A percentile compares a stretch with the other conserved stretches of the same genome.
phyloP scores from a whole-genome alignment of 2,329 filamentous ascomycete species.

The Exserohilum rostratum region DNA sequence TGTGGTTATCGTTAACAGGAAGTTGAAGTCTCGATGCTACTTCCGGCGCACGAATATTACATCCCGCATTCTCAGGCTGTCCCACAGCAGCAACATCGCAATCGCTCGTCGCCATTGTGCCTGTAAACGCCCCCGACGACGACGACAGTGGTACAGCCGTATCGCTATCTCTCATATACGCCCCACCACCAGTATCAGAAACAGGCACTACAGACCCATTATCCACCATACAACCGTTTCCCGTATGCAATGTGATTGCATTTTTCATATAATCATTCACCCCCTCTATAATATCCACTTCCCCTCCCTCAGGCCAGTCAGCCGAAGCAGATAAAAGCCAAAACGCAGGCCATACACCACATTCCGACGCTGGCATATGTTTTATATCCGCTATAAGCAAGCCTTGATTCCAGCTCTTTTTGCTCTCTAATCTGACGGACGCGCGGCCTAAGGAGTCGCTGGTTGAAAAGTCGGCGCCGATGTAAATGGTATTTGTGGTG shows the following conservation, averaged over 20 bases:
- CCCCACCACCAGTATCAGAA: too few relatives aligned
- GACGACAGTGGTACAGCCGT: too few relatives aligned
- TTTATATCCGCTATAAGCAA: conserved; percentile 42
- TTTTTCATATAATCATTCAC: conserved; percentile 40
- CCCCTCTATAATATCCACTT: conserved; percentile 48
- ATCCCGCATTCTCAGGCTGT: conserved; percentile 44
- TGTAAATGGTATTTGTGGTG: conserved; percentile 29
- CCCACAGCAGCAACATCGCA: conserved; percentile 50
- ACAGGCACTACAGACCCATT: conserved; percentile 16
- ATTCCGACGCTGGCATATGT: conserved; percentile 44
- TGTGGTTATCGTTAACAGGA: too few relatives aligned
- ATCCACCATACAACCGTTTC: conserved; percentile 29
- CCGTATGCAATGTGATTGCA: conserved; percentile 43
- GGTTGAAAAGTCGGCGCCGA: conserved; percentile 53
- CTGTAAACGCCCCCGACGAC: too few relatives aligned
- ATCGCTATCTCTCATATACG: too few relatives aligned
- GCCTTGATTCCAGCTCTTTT: conserved; percentile 37
- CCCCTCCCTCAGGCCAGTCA: conserved; percentile 41
- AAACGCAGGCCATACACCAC: conserved; percentile 44
- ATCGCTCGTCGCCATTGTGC: conserved; percentile 53
- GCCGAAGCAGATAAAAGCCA: conserved; percentile 40
- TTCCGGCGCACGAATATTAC: conserved; percentile 23
- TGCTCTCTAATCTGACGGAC: conserved; percentile 41
- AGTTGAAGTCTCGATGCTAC: too few relatives aligned
- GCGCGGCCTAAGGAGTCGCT: conserved; percentile 34